These are phyloP conservation scores for Lizonia empirigonia DNA, from an alignment of 2,329 filamentous ascomycete genomes.

Conservation along the genomic window DNA sequence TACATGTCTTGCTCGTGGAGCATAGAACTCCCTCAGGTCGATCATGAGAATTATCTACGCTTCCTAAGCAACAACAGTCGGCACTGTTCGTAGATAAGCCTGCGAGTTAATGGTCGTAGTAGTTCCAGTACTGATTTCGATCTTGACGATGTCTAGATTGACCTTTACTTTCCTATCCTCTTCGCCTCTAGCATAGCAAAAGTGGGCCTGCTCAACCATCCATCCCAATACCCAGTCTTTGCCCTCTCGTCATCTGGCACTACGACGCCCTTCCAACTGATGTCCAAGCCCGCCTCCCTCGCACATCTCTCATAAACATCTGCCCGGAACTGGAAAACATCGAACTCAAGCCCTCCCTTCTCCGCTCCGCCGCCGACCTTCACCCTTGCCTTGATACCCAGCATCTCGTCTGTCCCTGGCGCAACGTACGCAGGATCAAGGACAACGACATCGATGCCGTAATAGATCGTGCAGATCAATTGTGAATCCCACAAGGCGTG, in stretches of 20 bases:
- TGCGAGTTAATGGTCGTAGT: too few relatives aligned
- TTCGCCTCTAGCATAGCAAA: slow-evolving; percentile 33
- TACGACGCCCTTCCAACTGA: slow-evolving; percentile 28
- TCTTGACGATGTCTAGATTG: too few relatives aligned
- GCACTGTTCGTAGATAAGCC: too few relatives aligned
- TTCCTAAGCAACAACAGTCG: too few relatives aligned
- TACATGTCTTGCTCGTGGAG: too few relatives aligned
- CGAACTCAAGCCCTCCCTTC: slow-evolving; percentile 25
- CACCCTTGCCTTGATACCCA: slow-evolving; percentile 34
- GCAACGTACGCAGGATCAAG: slow-evolving; percentile 27
- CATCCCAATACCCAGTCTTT: slow-evolving; percentile 27
- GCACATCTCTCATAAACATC: slow-evolving; percentile 39
- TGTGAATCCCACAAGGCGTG: slow-evolving; percentile 32
- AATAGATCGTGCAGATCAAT: slow-evolving; percentile 33
- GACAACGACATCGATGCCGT: slow-evolving; percentile 31
- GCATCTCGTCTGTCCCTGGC: slow-evolving; percentile 17
- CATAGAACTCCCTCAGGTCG: too few relatives aligned
- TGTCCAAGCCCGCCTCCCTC: slow-evolving; percentile 24
- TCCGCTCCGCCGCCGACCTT: slow-evolving; percentile 19
- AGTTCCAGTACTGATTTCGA: not conserved
- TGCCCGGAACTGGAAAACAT: slow-evolving; percentile 33
- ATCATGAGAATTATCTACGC: too few relatives aligned
- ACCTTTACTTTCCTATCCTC: not conserved
- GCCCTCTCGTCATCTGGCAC: slow-evolving; percentile 37
- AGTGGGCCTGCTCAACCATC: slow-evolving; percentile 29